A percentile compares a stretch with the other conserved stretches of the same genome.
Conservation (phyloP, 2,329 filamentous ascomycete species). For the Penicillium sp. region DNA sequence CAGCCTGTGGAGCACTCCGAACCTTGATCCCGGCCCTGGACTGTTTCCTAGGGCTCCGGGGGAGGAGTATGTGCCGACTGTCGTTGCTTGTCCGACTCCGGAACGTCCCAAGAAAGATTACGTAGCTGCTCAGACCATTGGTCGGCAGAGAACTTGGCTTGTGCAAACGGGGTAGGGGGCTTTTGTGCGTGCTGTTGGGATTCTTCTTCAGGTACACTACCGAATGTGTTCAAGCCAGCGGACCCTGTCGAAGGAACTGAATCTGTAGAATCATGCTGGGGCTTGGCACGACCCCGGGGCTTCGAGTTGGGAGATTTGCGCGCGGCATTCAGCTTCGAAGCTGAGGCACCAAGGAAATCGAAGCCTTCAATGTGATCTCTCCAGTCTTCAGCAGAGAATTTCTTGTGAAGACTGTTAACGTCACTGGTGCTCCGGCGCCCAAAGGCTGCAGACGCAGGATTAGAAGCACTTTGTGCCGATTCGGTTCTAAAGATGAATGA, state of each 20-base stretch:
- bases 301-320: conserved; percentile 19
- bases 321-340: conserved; percentile 19
- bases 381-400: conserved; percentile 47
- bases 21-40: conserved; percentile 29
- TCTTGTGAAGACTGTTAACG: conserved; percentile 30
- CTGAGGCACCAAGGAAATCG: conserved; percentile 38
- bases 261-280: conserved; percentile 21
- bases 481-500: conserved; percentile 6
- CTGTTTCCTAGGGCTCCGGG: conserved; percentile 37
- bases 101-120: conserved; percentile 34
- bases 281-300: conserved; percentile 23
- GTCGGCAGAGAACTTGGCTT: conserved; percentile 40
- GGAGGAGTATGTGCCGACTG: conserved; percentile 28
- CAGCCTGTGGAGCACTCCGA: conserved; percentile 32
- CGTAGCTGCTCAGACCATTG: conserved; percentile 41
- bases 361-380: conserved; percentile 36
- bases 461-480: neutral
- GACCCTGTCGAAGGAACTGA: conserved; percentile 18
- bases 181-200: conserved; percentile 19
- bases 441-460: conserved; percentile 19
- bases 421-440: conserved; percentile 36
- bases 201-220: conserved; percentile 11
- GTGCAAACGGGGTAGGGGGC: conserved; percentile 32
- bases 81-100: conserved; percentile 29
- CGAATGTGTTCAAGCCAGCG: conserved; percentile 21